Conservation (phyloP, 176 grass and related monocot genomes). For the Juncus inflexus region DNA sequence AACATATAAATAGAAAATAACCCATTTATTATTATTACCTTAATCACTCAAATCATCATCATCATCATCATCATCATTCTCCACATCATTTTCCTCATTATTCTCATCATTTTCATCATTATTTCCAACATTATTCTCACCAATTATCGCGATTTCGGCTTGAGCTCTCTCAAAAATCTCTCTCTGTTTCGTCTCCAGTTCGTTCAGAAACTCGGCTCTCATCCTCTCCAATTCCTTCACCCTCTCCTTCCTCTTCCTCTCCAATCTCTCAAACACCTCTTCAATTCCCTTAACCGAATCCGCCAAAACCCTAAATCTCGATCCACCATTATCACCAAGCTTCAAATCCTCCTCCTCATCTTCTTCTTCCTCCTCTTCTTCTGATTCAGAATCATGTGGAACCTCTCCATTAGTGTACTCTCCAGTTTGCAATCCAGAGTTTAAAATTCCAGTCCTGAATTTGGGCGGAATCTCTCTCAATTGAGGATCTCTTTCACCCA, state of each 20-base stretch:
- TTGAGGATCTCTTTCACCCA: conserved; percentile 21
- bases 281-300: conserved; percentile 58
- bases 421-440: conserved; percentile 40
- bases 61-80: conserved; percentile 34
- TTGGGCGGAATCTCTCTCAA: conserved; percentile 4
- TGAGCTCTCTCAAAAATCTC: conserved; percentile 73
- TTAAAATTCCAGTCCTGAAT: conserved; percentile 17
- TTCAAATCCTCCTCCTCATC: neutral
- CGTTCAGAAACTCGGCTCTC: conserved; percentile 70
- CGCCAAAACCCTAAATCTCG: conserved; percentile 35
- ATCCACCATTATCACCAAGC: conserved; percentile 5
- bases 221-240: conserved; percentile 61
- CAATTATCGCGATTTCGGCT: conserved; percentile 48
- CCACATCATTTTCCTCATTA: conserved; percentile 10
- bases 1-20: neutral
- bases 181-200: conserved; percentile 55
- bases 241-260: conserved; percentile 62
- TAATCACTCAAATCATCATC: conserved; percentile 41
- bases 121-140: conserved; percentile 22
- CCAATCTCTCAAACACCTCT: conserved; percentile 61
- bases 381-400: conserved; percentile 24
- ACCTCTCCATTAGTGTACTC: conserved; percentile 36
- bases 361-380: conserved; percentile 23
- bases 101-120: conserved; percentile 23
- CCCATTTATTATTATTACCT: conserved; percentile 26